Base-by-base conservation (phyloP, 768 basidiomycete genomes). In the Tulasnella sp. region DNA sequence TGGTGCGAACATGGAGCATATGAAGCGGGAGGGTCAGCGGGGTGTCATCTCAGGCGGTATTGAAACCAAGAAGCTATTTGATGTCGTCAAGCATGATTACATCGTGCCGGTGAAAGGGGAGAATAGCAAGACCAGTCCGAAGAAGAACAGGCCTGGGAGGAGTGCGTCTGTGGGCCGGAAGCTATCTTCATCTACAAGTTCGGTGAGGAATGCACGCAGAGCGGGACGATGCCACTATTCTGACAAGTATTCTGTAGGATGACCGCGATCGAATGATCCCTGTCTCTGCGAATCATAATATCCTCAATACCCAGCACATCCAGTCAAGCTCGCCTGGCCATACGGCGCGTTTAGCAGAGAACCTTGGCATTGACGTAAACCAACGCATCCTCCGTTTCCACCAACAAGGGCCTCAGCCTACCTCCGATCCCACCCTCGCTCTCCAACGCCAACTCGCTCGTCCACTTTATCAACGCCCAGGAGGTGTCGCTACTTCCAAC, bases 381-480 rank as follows among this genome's bases (percentile, higher is more conserved):
- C 81, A 84, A 22, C 85, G 92, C 31, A 85, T 96, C 52, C 78
- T 96, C 5, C 84, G 87, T 4, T 96, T 92, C 70, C 85, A 90
- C 68, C 90, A 92, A 68, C 81, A 81, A 15, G 92, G 92, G 0
- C 86, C 91, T 1, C 68, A 82, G 0, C 81, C 91, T 0, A 84
- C 84, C 2, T 84, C 86, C 1, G 86, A 91, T 64, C 79, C 78
- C 1, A 81, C 83, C 4, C 80, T 92, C 24, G 76, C 81, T 17
- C 78, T 83, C 64, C 91, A 87, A 65, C 84, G 87, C 51, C 84
- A 85, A 67, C 83, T 79, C 56, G 90, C 81, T 1, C 77, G 80
- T 10, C 86, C 91, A 0, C 77, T 88, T 9, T 88, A 86, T 63
- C 80, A 83, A 3, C 74, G 75, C 5, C 80, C 84, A 0, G 81